Conservation (phyloP, 192 early-diverging fungal species). For the Pilobolus umbonatus region DNA sequence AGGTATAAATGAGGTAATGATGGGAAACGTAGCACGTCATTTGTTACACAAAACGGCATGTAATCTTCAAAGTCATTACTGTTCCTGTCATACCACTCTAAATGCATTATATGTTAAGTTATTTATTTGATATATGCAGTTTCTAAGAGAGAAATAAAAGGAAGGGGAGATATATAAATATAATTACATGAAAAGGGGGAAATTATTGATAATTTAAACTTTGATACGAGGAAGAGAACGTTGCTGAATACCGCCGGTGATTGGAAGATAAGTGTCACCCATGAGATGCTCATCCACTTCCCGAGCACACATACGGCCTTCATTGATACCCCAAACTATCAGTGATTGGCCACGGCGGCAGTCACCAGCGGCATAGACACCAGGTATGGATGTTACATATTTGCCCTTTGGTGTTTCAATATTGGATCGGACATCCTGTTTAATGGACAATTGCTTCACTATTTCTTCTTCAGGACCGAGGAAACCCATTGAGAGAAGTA, state of each 20-base stretch:
- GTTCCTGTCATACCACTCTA: too few species aligned
- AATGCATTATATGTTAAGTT: too few species aligned
- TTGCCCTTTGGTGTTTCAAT: conserved; percentile 73
- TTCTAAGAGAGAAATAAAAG: too few species aligned
- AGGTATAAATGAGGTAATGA: too few species aligned
- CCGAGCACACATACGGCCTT: conserved; percentile 91
- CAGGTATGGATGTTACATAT: conserved; percentile 55
- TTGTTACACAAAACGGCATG: background rate
- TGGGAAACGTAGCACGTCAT: too few species aligned
- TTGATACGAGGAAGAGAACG: conserved; percentile 32
- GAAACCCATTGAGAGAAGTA: conserved; percentile 90
- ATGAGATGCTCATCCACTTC: conserved; percentile 84
- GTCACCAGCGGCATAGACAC: conserved; percentile 97
- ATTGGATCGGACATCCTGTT: conserved; percentile 72
- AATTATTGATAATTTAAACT: too few species aligned
- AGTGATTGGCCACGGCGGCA: conserved; percentile 93
- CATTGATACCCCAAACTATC: conserved; percentile 98
- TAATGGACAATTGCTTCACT: conserved; percentile 74
- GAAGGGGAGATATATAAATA: too few species aligned
- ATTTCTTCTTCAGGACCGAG: conserved; percentile 87
- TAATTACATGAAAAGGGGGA: too few species aligned
- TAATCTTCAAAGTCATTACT: background rate
- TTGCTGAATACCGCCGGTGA: conserved; percentile 82
- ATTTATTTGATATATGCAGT: too few species aligned
- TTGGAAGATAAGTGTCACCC: conserved; percentile 78